Evolutionary conservation across 192 early-diverging fungal genomes (phyloP), one percentile per base, ranked within the genome.

Genomic region (Podila horticola): DNA sequence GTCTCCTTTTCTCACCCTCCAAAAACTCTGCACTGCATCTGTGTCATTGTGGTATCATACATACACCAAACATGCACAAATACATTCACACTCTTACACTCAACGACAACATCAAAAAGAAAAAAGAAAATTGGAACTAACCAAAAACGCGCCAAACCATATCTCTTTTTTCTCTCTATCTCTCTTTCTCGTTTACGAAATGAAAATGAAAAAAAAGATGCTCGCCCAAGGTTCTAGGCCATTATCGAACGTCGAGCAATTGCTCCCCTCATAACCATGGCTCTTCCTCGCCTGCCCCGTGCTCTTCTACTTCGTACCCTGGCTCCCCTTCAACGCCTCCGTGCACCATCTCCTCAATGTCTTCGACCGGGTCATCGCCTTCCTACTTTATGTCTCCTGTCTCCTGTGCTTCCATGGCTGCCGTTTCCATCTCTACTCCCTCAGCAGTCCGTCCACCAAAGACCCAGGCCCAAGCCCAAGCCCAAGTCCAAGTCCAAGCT

Each of bases 141-240:
- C 52, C 24, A 55, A 55, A 52, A 55, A 55, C n/a, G 52, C 52
- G 52, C 52, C n/a, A 55, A 55, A 55, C 52, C 24, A 55, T 55
- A 55, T 55, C 52, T 55, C 52, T 26, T 26, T 55, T 55, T 26
- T 26, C 52, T 55, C 24, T 55, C 50, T 36, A 36, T 36, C 34
- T 36, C 36, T 38, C 36, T 38, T 9, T 22, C 52, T 55, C 24
- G 20, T 26, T 55, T 55, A 55, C 52, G 52, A 55, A 22, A 55
- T 55, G 24, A 24, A 55, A 55, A 55, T 55, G 52, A 22, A 22
- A 22, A 55, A 55, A 55, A 55, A 55, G 52, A 55, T 55, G 52
- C 52, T 55, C 52, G 52, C 52, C 52, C 6, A 55, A 55, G 20
- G 52, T 55, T 55, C 52, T 55, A 55, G 52, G 52, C 52, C 52